Conservation (phyloP, 1,139 yeast genomes). For the Blastobotrys buckinghamii region DNA sequence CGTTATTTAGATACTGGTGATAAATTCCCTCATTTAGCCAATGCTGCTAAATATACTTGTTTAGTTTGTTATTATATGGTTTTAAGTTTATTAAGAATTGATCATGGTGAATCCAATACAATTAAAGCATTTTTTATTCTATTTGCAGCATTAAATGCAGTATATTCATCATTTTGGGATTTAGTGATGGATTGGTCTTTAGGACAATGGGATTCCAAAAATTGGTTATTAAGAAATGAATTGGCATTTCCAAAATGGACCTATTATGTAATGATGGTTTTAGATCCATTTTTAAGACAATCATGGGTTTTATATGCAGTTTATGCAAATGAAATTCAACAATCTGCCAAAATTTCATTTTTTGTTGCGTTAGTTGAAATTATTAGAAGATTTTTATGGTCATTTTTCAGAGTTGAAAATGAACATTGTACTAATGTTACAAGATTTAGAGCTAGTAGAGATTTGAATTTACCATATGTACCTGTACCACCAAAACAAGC, state of each 20-base stretch:
- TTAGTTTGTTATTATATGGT: conserved; percentile 64
- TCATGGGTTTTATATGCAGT: conserved; percentile 82
- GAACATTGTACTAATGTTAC: conserved; percentile 90
- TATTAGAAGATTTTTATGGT: conserved; percentile 79
- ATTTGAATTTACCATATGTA: conserved; percentile 74
- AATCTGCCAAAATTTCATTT: conserved; percentile 87
- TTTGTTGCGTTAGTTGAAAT: conserved; percentile 77
- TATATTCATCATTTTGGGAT: conserved; percentile 77
- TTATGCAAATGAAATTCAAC: conserved; percentile 71
- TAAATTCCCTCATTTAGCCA: conserved; percentile 96
- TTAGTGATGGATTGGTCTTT: conserved; percentile 94
- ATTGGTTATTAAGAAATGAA: conserved; percentile 63
- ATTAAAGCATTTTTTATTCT: conserved; percentile 59
- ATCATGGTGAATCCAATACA: conserved; percentile 33
- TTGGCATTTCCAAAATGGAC: conserved; percentile 56
- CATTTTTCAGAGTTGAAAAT: conserved; percentile 87
- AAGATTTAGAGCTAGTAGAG: conserved; percentile 79
- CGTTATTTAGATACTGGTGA: conserved; percentile 93
- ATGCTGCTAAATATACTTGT: conserved; percentile 67
- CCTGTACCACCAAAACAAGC: conserved; percentile 9
- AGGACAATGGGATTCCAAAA: conserved; percentile 64
- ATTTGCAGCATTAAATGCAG: conserved; percentile 68
- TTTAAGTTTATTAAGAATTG: conserved; percentile 76
- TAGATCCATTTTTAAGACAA: conserved; percentile 70
- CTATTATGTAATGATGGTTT: conserved; percentile 69